Evolutionary conservation across 441 rosid genomes (phyloP), one percentile per base, ranked within the genome.

Genomic region (Erysimum cheiri): DNA sequence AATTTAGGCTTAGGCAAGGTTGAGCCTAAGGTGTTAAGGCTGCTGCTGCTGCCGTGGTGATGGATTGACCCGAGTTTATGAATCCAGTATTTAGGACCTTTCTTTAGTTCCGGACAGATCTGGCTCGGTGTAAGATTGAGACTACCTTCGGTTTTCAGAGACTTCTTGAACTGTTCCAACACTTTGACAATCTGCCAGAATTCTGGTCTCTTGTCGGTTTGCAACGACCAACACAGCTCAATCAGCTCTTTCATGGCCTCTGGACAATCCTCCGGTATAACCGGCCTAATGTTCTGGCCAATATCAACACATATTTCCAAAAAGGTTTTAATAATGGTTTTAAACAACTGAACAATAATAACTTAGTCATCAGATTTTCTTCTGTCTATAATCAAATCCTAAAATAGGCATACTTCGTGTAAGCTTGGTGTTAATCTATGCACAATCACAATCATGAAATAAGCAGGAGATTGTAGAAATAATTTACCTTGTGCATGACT

Each of bases 181-280:
- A 89, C 86, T 80, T 86, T 88, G 37, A 95, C 93, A 19, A 92
- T 78, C 80, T 90, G 96, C 84, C 91, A 80, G 75, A 90, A 94
- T 29, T 94, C 99, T 0, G 97, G 99, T 84, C 99, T 84, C 81
- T 85, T 90, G 31, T 88, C 96, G 1, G 93, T 81, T 3, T 89
- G 82, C 79, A 75, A 44, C 5, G 91, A 83, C 99, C 99, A 95
- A 54, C 99, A 95, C 31, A 84, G 95, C 80, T 92, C 95, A 2
- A 95, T 89, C 48, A 92, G 83, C 44, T 88, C 92, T 84, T 74
- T 80, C 92, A 95, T 82, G 5, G 97, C 80, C 7, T 72, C 74
- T 19, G 94, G 88, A 69, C 96, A 92, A 46, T 80, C 78, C 49
- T 31, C 60, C 0, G 97, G 93, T 48, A 95, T 83, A 7, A 54